Percentiles rank a stretch among this genome's conserved stretches.
Conservation (phyloP, 257 asterid genomes). For the Sherardia arvensis region DNA sequence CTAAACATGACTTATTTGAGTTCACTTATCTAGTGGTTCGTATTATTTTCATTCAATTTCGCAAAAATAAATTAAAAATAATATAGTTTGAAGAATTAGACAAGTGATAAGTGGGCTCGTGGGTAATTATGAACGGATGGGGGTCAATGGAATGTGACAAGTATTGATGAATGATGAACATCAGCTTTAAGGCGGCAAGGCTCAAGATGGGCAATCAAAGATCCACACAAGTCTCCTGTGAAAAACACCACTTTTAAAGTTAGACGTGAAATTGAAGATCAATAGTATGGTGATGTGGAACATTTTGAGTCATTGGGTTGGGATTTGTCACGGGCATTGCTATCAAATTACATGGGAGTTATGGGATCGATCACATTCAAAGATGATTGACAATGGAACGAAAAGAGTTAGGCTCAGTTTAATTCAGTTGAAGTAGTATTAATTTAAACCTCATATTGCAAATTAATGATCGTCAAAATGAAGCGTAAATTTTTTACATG, state of each 20-base stretch:
- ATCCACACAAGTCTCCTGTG: neutral
- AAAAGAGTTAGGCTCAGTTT: no score
- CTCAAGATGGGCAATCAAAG: neutral
- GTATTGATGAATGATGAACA: neutral
- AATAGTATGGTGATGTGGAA: neutral
- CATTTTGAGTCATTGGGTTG: neutral
- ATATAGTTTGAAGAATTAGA: neutral
- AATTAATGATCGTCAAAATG: no score
- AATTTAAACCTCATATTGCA: no score
- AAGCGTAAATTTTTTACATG: no score
- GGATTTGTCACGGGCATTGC: neutral
- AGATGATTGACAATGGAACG: no score
- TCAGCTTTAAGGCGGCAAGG: neutral
- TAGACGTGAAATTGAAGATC: neutral
- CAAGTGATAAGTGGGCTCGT: conserved; percentile 3
- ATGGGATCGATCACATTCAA: neutral
- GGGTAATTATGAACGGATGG: neutral
- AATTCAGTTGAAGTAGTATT: no score
- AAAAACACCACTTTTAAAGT: neutral
- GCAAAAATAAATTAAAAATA: no score
- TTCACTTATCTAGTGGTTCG: no score
- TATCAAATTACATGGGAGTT: neutral
- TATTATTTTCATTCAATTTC: no score
- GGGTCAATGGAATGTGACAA: neutral
- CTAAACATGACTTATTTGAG: no score